Evolutionary conservation across 2,329 filamentous ascomycete genomes (phyloP), one percentile per base, ranked within the genome.

Genomic region (Nothomitra cinnamomea): DNA sequence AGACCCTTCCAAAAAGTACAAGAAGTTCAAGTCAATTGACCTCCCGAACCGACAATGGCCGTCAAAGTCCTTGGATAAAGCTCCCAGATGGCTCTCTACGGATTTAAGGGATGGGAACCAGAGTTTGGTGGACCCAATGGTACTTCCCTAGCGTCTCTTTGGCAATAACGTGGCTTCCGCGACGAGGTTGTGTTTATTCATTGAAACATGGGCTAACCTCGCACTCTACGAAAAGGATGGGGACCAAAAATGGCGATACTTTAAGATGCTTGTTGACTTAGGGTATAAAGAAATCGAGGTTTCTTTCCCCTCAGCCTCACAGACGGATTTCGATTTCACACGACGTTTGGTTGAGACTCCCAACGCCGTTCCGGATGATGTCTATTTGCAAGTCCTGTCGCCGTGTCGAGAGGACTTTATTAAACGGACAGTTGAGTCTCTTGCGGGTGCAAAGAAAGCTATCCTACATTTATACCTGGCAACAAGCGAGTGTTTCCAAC

Each of bases 241-340:
- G 60, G 87, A 95, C 50, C 88, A 95, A 74, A 96, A 96, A 72
- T 92, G 85, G 80, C 75, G 76, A 57, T 96, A 89, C 75, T 96
- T 96, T 75, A 82, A 89, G 70, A 94, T 94, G 87, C 79, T 96
- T 53, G 80, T 83, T 62, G 81, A 90, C 57, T 76, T 95, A 51
- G 90, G 92, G 61, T 96, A 94, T 76, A 96, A 95, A 71, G 90
- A 96, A 70, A 95, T 96, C 59, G 90, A 96, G 66, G 84, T 95
- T 19, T 92, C 89, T 3, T 96, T 95, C 70, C 90, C 90, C 51
- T 94, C 88, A 0, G 88, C 90, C 13, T 95, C 88, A 40, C 84
- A 94, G 65, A 95, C 85, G 63, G 92, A 96, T 71, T 96, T 89
- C 72, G 87, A 95, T 72, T 96, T 96, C 65, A 95, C 88, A 41